Percentiles rank a stretch among this genome's conserved stretches.
Conservation (phyloP, 2,329 filamentous ascomycete genomes). For the Leptographium procerum region DNA sequence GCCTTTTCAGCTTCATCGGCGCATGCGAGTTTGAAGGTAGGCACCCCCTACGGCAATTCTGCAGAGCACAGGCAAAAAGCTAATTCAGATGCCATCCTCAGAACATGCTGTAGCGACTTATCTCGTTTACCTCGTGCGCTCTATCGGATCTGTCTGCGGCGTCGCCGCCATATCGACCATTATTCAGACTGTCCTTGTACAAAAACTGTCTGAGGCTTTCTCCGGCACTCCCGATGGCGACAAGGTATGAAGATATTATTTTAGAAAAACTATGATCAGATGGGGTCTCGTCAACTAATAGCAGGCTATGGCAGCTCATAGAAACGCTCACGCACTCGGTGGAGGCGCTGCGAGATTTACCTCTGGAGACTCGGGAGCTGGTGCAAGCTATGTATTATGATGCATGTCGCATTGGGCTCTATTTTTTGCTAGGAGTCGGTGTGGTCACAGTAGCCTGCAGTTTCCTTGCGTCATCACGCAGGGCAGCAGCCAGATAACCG, state of each 20-base stretch:
- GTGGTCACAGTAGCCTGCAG: not conserved
- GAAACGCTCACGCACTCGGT: constrained; percentile 7
- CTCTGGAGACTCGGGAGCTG: not conserved
- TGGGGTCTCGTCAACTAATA: not conserved
- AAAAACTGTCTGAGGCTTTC: constrained; percentile 1
- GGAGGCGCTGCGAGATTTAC: constrained; percentile 6
- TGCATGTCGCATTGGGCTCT: constrained; percentile 7
- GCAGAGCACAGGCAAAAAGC: too few relatives aligned
- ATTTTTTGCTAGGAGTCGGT: constrained; percentile 5
- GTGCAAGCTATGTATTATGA: constrained; percentile 8
- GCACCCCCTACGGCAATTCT: not conserved
- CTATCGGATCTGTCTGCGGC: constrained; percentile 52
- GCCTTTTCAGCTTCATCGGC: not conserved
- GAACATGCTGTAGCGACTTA: not conserved
- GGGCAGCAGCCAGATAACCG: not conserved
- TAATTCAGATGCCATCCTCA: not conserved
- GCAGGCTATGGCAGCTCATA: constrained; percentile 1
- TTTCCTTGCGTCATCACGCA: not conserved
- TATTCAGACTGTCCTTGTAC: constrained; percentile 35
- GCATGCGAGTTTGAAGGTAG: constrained; percentile 5
- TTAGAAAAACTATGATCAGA: too few relatives aligned
- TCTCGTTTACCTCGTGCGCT: constrained; percentile 48
- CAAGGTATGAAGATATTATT: not conserved
- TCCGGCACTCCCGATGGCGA: not conserved
- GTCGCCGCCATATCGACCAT: constrained; percentile 52